These are phyloP conservation scores for Tetrapisispora namnaoensis DNA, from an alignment of 805 yeast species.

Conservation along the genomic window DNA sequence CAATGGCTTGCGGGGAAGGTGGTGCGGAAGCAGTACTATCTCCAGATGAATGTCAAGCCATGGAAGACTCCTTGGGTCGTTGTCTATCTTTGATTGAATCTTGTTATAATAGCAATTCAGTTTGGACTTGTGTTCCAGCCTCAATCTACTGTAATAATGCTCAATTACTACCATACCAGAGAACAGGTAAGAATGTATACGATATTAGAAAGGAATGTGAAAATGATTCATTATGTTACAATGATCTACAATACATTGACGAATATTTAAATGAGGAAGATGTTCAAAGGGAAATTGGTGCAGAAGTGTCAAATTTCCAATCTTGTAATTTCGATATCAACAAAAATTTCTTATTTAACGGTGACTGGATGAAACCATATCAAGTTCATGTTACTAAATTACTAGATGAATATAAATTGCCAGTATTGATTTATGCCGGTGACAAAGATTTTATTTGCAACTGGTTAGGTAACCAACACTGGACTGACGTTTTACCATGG, in stretches of 20 bases:
- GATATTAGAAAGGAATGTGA: constrained; percentile 80
- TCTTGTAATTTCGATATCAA: constrained; percentile 72
- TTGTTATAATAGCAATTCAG: constrained; percentile 67
- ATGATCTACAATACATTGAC: constrained; percentile 65
- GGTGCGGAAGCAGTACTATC: constrained; percentile 69
- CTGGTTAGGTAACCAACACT: constrained; percentile 84
- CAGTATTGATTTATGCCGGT: constrained; percentile 87
- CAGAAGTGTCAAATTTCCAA: constrained; percentile 70
- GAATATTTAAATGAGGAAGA: constrained; percentile 65
- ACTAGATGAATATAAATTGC: constrained; percentile 48
- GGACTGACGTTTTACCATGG: constrained; percentile 68
- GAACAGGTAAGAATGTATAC: constrained; percentile 83
- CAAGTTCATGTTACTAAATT: constrained; percentile 63
- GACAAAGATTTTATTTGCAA: constrained; percentile 89
- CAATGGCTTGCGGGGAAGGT: constrained; percentile 94
- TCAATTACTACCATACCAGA: constrained; percentile 70
- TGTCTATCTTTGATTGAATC: constrained; percentile 66
- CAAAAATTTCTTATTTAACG: constrained; percentile 71
- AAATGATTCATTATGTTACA: constrained; percentile 61
- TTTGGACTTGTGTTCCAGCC: constrained; percentile 87
- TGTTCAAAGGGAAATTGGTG: constrained; percentile 79
- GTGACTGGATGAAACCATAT: constrained; percentile 90
- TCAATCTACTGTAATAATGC: constrained; percentile 79
- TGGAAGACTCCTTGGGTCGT: constrained; percentile 62
- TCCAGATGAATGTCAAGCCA: constrained; percentile 68